Conservation (phyloP, 164 flowering plant genomes). For the Aristolochia californica region DNA sequence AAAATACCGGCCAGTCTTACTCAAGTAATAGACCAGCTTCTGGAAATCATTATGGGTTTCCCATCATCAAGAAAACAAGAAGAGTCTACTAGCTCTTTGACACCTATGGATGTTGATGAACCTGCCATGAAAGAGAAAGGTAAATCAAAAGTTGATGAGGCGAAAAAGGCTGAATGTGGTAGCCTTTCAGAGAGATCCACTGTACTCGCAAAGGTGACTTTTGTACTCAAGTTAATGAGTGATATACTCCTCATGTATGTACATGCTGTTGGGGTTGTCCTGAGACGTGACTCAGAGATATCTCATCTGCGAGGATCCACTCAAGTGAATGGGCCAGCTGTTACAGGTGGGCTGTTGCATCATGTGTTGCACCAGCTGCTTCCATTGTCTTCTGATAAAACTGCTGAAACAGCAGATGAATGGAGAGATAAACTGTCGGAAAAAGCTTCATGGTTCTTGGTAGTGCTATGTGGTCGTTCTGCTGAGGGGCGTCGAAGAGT, state of each 20-base stretch:
- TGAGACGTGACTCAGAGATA: constrained; percentile 62
- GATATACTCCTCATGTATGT: constrained; percentile 86
- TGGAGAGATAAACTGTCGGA: constrained; percentile 83
- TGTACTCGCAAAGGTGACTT: constrained; percentile 69
- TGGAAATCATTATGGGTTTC: constrained; percentile 58
- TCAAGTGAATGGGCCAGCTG: constrained; percentile 37
- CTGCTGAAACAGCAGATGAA: constrained; percentile 50
- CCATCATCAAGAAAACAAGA: constrained; percentile 29
- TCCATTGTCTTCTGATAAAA: constrained; percentile 41
- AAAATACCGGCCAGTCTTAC: constrained; percentile 64
- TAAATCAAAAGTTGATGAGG: constrained; percentile 68
- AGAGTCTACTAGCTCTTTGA: constrained; percentile 17
- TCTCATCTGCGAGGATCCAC: constrained; percentile 41
- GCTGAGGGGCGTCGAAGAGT: constrained; percentile 83
- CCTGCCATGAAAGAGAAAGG: constrained; percentile 63
- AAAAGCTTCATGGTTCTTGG: constrained; percentile 82
- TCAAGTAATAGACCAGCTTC: constrained; percentile 78
- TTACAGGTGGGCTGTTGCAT: constrained; percentile 56
- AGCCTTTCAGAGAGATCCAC: constrained; percentile 51
- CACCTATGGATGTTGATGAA: constrained; percentile 77
- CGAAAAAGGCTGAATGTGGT: constrained; percentile 32
- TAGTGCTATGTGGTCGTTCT: constrained; percentile 80
- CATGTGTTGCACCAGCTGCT: constrained; percentile 68
- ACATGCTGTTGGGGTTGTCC: constrained; percentile 62
- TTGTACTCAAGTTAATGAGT: constrained; percentile 79